Conservation (phyloP, 768 basidiomycete species). For the Leccinum uliginosum region DNA sequence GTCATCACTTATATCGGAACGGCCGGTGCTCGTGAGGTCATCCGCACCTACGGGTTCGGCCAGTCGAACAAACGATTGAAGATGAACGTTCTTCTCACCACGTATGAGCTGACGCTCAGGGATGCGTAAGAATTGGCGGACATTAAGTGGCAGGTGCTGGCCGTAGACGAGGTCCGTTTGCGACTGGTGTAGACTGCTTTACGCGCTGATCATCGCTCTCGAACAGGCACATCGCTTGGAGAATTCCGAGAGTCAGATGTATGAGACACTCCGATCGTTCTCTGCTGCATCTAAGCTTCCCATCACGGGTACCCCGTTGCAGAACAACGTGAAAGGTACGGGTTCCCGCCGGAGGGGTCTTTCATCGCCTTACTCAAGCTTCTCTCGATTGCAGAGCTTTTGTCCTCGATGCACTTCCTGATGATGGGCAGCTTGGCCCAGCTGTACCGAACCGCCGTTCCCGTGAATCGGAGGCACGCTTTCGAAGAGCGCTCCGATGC, state of each 20-base stretch:
- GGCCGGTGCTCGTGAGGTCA: constrained; percentile 81
- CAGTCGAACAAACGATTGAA: constrained; percentile 82
- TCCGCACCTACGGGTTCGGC: constrained; percentile 90
- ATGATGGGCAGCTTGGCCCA: constrained; percentile 52
- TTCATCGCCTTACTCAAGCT: constrained; percentile 7
- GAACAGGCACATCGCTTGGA: constrained; percentile 90
- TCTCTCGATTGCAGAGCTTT: constrained; percentile 56
- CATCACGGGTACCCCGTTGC: constrained; percentile 96
- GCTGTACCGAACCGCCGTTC: constrained; percentile 41
- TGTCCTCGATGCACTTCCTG: constrained; percentile 98
- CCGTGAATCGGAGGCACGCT: constrained; percentile 51
- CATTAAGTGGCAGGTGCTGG: constrained; percentile 96
- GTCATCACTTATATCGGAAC: constrained; percentile 96
- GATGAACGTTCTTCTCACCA: constrained; percentile 96
- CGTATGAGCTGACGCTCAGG: constrained; percentile 92
- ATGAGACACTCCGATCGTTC: constrained; percentile 90
- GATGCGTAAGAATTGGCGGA: constrained; percentile 84
- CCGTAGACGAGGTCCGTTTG: constrained; percentile 83
- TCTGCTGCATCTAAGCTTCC: constrained; percentile 87
- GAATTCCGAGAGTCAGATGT: constrained; percentile 95
- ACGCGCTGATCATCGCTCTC: constrained; percentile 12
- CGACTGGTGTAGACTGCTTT: background rate
- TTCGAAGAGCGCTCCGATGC: constrained; percentile 41
- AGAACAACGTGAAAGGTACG: constrained; percentile 97
- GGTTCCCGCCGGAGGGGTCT: constrained; percentile 3